Conservation (phyloP, 2,329 filamentous ascomycete species). For the Thermoascus crustaceus region DNA sequence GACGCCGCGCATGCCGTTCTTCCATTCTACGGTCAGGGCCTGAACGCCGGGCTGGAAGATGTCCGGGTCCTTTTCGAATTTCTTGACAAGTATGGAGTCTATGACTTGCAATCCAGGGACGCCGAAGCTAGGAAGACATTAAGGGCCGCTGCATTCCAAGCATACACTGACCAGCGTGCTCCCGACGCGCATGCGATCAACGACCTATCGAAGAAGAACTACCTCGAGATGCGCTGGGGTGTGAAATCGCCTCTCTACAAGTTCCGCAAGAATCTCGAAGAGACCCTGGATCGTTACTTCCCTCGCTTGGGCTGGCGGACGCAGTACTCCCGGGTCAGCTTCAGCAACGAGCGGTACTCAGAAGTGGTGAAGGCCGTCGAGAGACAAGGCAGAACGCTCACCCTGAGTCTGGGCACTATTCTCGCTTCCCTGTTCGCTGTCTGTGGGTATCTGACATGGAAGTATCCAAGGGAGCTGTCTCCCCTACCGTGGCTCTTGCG, state of each 20-base stretch:
- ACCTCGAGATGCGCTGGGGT: constrained; percentile 83
- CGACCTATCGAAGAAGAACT: constrained; percentile 83
- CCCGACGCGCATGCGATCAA: constrained; percentile 84
- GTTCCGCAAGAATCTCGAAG: constrained; percentile 77
- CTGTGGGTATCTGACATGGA: constrained; percentile 25
- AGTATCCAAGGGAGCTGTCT: constrained; percentile 15
- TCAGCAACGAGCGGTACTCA: constrained; percentile 85
- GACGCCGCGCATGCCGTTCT: constrained; percentile 98
- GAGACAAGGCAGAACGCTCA: constrained; percentile 57
- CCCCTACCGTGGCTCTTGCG: too few species aligned
- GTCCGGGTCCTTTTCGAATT: constrained; percentile 78
- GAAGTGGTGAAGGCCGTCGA: constrained; percentile 66
- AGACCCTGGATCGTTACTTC: constrained; percentile 66
- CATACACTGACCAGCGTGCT: constrained; percentile 67
- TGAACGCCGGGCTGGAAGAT: constrained; percentile 94
- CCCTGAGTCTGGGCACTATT: constrained; percentile 26
- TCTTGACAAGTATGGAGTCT: constrained; percentile 59
- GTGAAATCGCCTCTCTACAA: constrained; percentile 72
- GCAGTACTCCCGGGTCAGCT: constrained; percentile 86
- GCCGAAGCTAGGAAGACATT: constrained; percentile 39
- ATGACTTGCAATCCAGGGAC: constrained; percentile 20
- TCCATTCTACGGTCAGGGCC: constrained; percentile 95
- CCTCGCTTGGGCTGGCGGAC: constrained; percentile 81
- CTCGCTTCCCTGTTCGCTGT: constrained; percentile 22
- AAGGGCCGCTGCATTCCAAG: constrained; percentile 48